Conservation (phyloP, 192 early-diverging fungal genomes). For the Backusella tuberculispora region DNA sequence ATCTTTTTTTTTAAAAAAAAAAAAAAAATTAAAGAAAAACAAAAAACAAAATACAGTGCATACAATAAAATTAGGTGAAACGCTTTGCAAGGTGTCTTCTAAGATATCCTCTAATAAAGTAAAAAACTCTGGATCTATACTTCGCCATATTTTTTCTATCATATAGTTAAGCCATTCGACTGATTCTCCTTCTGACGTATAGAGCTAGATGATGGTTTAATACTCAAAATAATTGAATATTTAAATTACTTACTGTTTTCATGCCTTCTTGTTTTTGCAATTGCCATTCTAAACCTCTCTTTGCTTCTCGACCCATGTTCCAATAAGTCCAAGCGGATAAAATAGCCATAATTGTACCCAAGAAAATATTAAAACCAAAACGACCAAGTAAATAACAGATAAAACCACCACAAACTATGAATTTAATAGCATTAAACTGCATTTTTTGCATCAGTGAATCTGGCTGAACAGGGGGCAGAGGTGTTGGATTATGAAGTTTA, state of each 20-base stretch:
- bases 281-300: constrained; percentile 37
- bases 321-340: constrained; percentile 30
- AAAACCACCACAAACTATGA: constrained; percentile 22
- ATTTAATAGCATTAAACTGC: constrained; percentile 30
- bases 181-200: constrained; percentile 24
- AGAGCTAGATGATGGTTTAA: constrained; percentile 5
- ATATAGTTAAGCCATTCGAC: constrained; percentile 41
- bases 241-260: constrained; percentile 27
- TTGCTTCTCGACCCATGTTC: constrained; percentile 22
- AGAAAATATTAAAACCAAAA: constrained; percentile 5
- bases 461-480: constrained; percentile 16
- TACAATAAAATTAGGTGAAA: constrained; percentile 34
- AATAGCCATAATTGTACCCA: background rate
- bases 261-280: constrained; percentile 33
- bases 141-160: constrained; percentile 37
- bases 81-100: constrained; percentile 29
- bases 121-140: constrained; percentile 36
- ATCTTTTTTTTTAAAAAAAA: background rate
- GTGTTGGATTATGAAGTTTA: background rate
- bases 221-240: background rate
- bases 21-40: background rate
- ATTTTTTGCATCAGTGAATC: constrained; percentile 12
- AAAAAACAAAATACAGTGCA: background rate
- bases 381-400: constrained; percentile 31
- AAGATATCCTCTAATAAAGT: constrained; percentile 34